Evolutionary conservation across 2,329 filamentous ascomycete genomes (phyloP), one percentile per base, ranked within the genome.

Genomic region (Aspergillus sp.): DNA sequence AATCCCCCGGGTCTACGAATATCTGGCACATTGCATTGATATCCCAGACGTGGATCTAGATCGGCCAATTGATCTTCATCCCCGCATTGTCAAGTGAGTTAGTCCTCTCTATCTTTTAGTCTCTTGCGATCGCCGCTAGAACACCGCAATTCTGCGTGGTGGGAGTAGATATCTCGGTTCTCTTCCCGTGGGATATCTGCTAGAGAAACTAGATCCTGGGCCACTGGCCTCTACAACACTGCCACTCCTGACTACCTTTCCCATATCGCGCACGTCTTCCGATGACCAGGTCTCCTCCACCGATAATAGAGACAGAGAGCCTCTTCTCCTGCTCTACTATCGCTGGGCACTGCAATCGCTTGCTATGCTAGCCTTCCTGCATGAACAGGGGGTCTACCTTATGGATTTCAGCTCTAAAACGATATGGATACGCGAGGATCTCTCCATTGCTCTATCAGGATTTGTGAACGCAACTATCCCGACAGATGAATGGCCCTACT

Each of bases 331-430:
- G 6, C 50, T 52, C 19, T 52, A 49, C 40, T 52, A 52, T 20
- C 50, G 50, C 45, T 52, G 50, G 50, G 30, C 45, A 13, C 32
- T 52, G 26, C 50, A 52, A 52, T 49, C 50, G 4, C 45, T 52
- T n/a, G 2, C 40, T 10, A 22, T 32, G 7, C 50, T 49, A 24
- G 38, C 19, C 9, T 52, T 52, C 40, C 17, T 52, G 14, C 45
- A 49, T 16, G 38, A 48, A 14, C 26, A 48, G 7, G 11, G 19
- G 16, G 41, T 52, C 38, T 52, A 48, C 30, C 19, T 52, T 3
- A 52, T 49, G 38, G 50, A 52, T 49, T 45, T 49, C 33, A 49
- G 45, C 26, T 17, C 7, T 7, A 7, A 4, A 6, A 22, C 22
- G 4, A 22, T 22, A 1, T 22, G 22, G 22, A 22, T 22, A 6